Conservation (phyloP, 1,284 basidiomycete species). For the Fomitopsis schrenkii region DNA sequence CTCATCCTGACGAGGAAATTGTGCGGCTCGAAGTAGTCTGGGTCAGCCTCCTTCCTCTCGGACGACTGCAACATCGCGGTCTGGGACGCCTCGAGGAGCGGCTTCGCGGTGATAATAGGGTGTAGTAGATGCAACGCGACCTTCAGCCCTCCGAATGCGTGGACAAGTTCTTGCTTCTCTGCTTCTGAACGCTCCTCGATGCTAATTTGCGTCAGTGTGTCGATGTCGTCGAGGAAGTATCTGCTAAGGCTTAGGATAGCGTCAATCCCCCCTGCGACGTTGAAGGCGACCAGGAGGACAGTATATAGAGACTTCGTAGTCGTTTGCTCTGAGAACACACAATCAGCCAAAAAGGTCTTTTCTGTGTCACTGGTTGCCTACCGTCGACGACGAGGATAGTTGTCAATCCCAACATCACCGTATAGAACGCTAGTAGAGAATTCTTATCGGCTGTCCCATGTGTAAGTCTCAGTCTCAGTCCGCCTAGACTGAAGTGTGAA, state of each 20-base stretch:
- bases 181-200: conserved; percentile 53
- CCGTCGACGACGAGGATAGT: conserved; percentile 83
- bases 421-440: conserved; percentile 63
- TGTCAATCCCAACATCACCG: conserved; percentile 74
- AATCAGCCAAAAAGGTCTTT: not conserved
- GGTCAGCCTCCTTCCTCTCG: conserved; percentile 74
- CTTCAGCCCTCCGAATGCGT: conserved; percentile 80
- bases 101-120: conserved; percentile 75
- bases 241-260: conserved; percentile 61
- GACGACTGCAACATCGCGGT: conserved; percentile 70
- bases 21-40: conserved; percentile 79
- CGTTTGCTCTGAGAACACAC: conserved; percentile 57
- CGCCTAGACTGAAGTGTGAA: not conserved
- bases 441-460: conserved; percentile 43
- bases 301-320: conserved; percentile 78
- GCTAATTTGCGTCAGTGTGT: conserved; percentile 41
- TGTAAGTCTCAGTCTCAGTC: conserved; percentile 3
- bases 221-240: conserved; percentile 55
- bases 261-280: conserved; percentile 70
- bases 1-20: conserved; percentile 86
- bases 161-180: conserved; percentile 60
- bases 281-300: conserved; percentile 75
- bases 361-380: conserved; percentile 30
- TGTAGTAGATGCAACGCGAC: conserved; percentile 78
- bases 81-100: conserved; percentile 84